Evolutionary conservation across 352 stramenopile species (phyloP), one percentile per base, ranked within the genome.

Genomic region (Globisporangium cylindrosporum): DNA sequence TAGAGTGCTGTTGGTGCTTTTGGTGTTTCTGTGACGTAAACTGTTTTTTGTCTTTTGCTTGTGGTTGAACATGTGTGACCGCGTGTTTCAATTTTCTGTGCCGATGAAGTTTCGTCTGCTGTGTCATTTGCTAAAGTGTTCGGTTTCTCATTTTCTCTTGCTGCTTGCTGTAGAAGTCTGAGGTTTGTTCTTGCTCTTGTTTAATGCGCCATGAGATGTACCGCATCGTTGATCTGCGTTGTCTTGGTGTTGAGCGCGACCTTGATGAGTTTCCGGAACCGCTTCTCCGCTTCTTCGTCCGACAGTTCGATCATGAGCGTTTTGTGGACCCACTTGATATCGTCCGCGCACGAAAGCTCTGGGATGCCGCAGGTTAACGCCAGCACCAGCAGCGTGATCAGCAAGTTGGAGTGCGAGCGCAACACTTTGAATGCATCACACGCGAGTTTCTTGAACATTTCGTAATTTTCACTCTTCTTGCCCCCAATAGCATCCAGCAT

Each of bases 401-500:
- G 77, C 64, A 93, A 67, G 58, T 93, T 92, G 62, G 85, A 91
- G 69, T 97, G 75, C 1, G 70, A 57, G 3, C 90, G 82, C 18
- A 97, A 62, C 34, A 95, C 74, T 24, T 84, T 68, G 68, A 95
- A 96, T 1, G 89, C 90, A 4, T 85, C 66, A 46, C 79, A 88
- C 46, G 83, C 82, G 22, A 88, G 75, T 32, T 75, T 67, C 70
- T 91, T 70, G 71, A 98, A 98, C 54, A 82, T 51, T 34, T 82
- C 68, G 67, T 92, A 97, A 64, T 90, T 76, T 10, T 82, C 78
- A 38, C 86, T 88, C 54, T 90, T 83, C 54, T 91, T 89, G 18
- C 77, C 86, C 15, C 91, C 93, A 49, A 98, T 91, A 1, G 83
- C 87, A 48, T 95, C 68, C 18, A 90, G 79, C 88, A 98, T 97